Evolutionary conservation across 306 rosid genomes (phyloP).

Genomic region (Trichosanthes cucumerina): DNA sequence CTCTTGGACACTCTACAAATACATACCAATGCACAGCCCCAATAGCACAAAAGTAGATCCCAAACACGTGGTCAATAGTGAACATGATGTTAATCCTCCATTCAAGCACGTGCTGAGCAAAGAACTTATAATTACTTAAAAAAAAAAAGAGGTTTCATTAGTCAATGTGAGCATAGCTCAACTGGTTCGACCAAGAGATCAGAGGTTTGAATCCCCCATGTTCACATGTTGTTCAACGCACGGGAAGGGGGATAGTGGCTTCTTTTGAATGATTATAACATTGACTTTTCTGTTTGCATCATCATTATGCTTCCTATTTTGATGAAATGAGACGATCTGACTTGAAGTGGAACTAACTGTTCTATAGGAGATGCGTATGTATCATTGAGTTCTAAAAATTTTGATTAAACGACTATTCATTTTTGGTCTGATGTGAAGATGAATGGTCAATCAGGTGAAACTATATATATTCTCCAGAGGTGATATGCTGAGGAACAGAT

Average conservation of each 20-base stretch:
- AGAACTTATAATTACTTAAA: background rate
- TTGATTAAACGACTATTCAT: background rate
- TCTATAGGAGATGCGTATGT: too few relatives aligned
- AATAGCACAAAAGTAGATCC: background rate
- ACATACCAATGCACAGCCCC: background rate
- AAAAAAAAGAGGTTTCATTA: background rate
- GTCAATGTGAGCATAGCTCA: background rate
- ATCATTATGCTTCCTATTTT: background rate
- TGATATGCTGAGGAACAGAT: conserved; percentile 60
- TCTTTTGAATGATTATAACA: background rate
- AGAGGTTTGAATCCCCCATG: background rate
- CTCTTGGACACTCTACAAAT: too few relatives aligned
- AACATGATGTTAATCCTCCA: background rate
- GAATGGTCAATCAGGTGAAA: background rate
- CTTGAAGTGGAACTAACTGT: background rate
- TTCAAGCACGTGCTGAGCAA: background rate
- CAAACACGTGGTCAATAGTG: background rate
- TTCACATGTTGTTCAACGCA: background rate
- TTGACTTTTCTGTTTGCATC: background rate
- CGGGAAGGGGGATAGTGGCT: background rate
- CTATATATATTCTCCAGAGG: conserved; percentile 5
- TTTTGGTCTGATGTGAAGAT: background rate
- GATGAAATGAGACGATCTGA: background rate
- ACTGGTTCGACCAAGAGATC: background rate
- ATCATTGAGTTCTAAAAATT: background rate